Conservation (phyloP, 306 rosid species). For the Cicer arietinum region DNA sequence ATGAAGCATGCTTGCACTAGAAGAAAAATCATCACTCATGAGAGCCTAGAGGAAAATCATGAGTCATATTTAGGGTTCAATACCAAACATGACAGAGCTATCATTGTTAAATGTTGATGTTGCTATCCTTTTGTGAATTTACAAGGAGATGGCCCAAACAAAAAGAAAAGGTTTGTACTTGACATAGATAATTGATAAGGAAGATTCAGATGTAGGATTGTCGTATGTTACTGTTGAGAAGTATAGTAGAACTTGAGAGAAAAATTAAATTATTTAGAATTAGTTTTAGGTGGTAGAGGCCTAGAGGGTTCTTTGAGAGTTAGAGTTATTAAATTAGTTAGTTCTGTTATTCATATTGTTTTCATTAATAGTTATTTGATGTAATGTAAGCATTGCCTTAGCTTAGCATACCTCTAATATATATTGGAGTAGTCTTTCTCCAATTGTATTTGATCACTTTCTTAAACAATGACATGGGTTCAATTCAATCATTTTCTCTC, state of each 20-base stretch:
- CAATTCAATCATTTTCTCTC: neutral
- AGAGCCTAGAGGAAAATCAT: neutral
- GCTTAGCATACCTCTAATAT: neutral
- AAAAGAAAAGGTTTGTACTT: neutral
- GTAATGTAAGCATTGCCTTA: neutral
- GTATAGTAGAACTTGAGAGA: no score
- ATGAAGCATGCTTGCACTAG: neutral
- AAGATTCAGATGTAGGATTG: slow-evolving; percentile 2
- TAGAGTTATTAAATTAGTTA: neutral
- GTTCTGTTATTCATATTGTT: neutral
- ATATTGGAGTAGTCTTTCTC: neutral
- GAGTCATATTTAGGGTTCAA: neutral
- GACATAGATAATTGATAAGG: neutral
- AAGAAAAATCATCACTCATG: neutral
- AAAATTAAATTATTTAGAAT: no score
- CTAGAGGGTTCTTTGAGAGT: neutral
- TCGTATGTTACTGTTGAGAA: neutral
- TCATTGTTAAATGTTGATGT: neutral
- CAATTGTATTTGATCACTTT: neutral
- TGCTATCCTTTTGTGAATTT: neutral
- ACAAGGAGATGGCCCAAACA: neutral
- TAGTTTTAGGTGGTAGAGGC: no score
- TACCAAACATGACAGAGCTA: neutral
- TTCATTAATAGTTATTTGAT: neutral
- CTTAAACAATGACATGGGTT: neutral